Percentiles rank a stretch among this genome's conserved stretches.
Evolutionary conservation across 78 protist species (phyloP).

Genomic region (Dictyostelium purpureum): DNA sequence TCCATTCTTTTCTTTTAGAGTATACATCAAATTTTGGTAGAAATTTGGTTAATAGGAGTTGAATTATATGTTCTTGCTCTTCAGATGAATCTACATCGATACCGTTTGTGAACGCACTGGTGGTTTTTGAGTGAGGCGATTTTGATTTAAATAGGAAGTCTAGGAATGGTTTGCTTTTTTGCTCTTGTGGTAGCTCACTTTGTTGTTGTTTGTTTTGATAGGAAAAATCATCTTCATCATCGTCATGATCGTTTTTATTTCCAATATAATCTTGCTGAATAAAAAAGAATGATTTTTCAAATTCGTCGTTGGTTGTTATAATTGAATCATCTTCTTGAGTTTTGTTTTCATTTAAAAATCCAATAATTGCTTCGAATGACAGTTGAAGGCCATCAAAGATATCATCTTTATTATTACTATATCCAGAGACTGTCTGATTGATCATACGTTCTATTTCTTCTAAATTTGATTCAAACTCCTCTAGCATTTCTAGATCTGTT

Average conservation of each 20-base stretch:
- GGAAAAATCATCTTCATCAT: not conserved
- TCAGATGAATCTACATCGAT: not conserved
- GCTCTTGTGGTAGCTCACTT: not conserved
- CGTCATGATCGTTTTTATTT: not conserved
- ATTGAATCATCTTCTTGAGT: not conserved
- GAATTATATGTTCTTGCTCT: not conserved
- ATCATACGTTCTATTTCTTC: conserved; percentile 22
- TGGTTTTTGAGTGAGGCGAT: not conserved
- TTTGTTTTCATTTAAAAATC: not conserved
- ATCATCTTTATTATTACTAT: not conserved
- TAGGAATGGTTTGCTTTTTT: not conserved
- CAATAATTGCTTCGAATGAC: not conserved
- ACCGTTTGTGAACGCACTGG: not conserved
- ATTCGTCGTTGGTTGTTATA: conserved; percentile 1
- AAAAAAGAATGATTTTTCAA: conserved; percentile 19
- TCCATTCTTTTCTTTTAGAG: not conserved
- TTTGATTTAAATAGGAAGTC: not conserved
- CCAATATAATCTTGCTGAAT: conserved; percentile 2
- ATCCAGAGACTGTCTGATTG: not conserved
- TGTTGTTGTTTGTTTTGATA: not conserved
- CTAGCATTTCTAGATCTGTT: not conserved
- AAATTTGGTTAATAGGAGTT: not conserved
- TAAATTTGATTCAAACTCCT: conserved; percentile 1
- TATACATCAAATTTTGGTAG: conserved; percentile 32
- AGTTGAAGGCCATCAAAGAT: not conserved